Percentiles rank a stretch among this genome's conserved stretches.
Conservation (phyloP, 2,329 filamentous ascomycete species). For the Penicillium sp. region DNA sequence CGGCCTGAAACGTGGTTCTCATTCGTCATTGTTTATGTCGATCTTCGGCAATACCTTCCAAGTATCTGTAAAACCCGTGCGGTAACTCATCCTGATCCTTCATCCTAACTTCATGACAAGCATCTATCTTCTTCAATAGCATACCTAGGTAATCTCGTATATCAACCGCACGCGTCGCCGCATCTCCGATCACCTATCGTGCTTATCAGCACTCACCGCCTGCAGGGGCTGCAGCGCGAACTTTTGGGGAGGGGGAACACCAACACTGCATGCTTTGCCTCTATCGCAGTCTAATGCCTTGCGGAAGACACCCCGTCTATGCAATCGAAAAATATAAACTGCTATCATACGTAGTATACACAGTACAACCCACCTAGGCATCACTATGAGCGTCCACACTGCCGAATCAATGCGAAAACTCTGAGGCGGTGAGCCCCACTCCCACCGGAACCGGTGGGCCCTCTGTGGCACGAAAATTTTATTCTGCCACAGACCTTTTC, state of each 20-base stretch:
- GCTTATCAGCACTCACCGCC: constrained; percentile 12
- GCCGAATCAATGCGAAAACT: constrained; percentile 9
- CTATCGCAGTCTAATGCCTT: not conserved
- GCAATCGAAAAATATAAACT: not conserved
- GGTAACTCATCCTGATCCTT: not conserved
- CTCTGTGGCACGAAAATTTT: constrained; percentile 18
- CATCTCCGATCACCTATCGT: not conserved
- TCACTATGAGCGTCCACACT: not conserved
- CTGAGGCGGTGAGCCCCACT: constrained; percentile 13
- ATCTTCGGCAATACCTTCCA: not conserved
- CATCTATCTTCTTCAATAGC: not conserved
- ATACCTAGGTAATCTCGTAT: not conserved
- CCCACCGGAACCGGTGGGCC: constrained; percentile 16
- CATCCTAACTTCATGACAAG: not conserved
- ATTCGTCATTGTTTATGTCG: not conserved
- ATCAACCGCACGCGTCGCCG: not conserved
- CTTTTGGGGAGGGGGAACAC: not conserved
- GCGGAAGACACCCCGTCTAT: not conserved
- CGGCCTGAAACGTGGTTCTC: not conserved
- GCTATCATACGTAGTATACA: not conserved
- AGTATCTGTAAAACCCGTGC: not conserved
- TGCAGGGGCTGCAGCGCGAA: constrained; percentile 6
- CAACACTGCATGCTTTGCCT: not conserved
- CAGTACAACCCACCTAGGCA: not conserved
- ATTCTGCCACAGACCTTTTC: constrained; percentile 16